Base-by-base conservation (phyloP, 805 yeast species). In the Barnettozyma botsteinii region DNA sequence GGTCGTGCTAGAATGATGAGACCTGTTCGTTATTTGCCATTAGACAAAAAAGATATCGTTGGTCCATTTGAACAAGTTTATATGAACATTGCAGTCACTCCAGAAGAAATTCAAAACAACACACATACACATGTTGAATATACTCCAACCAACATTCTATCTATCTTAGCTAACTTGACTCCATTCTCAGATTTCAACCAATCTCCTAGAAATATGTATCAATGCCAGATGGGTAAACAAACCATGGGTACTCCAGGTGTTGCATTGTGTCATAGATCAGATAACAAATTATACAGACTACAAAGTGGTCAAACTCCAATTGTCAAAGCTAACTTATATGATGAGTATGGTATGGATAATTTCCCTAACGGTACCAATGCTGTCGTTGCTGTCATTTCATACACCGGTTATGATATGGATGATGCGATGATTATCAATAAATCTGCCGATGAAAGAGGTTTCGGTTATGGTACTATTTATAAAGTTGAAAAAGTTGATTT, bases 161-260 rank as follows among this genome's bases (percentile, higher is more conserved):
- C 97, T 18, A 91, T 93, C 51, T 72, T 93, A 62, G 98, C 98
- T 49, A 93, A 93, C 66, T 73, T 93, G 70, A 93, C 98, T 2
- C 98, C 98, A 51, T 93, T 87, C 62, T 89, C 98, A 2, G 98
- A 93, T 64, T 93, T 93, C 71, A 93, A 93, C 66, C 98, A 93
- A 71, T 89, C 97, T 21, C 98, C 98, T 57, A 85, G 98, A 79
- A 93, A 93, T 64, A 93, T 93, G 98, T 93, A 93, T 64, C 98
- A 93, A 70, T 93, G 98, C 69, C 98, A 93, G 74, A 93, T 93
- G 98, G 98, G 97, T 78, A 93, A 93, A 69, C 98, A 93, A 71
- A 91, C 98, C 17, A 93, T 93, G 98, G 98, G 98, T 66, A 93
- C 98, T 5, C 98, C 98, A 8, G 98, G 98, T 67, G 96, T 93